These are phyloP conservation scores for Ogataea trehalophila DNA, from an alignment of 805 yeast species.

Conservation along the genomic window DNA sequence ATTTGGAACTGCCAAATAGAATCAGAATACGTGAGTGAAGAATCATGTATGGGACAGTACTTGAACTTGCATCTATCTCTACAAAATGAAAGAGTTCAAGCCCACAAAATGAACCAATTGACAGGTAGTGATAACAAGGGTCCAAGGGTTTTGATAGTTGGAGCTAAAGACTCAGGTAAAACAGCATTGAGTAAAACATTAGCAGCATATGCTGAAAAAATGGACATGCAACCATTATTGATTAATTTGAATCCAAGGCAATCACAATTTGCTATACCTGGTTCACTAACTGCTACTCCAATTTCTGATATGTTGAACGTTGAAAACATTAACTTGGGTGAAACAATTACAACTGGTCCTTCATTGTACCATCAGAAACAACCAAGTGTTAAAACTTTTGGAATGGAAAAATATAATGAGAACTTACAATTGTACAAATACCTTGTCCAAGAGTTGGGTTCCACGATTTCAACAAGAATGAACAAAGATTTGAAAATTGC, in stretches of 20 bases:
- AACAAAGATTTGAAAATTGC: slow-evolving; percentile 42
- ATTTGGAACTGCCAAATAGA: slow-evolving; percentile 40
- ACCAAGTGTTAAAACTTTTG: slow-evolving; percentile 80
- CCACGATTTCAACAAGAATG: slow-evolving; percentile 38
- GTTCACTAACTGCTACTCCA: slow-evolving; percentile 79
- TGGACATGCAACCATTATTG: slow-evolving; percentile 60
- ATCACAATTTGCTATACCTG: slow-evolving; percentile 57
- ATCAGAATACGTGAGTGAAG: slow-evolving; percentile 65
- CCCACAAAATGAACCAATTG: slow-evolving; percentile 17
- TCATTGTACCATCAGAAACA: slow-evolving; percentile 79
- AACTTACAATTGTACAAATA: slow-evolving; percentile 54
- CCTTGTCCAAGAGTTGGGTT: slow-evolving; percentile 38
- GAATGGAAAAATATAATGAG: slow-evolving; percentile 54
- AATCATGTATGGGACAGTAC: slow-evolving; percentile 58
- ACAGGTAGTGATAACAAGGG: slow-evolving; percentile 4
- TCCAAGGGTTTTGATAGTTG: slow-evolving; percentile 68
- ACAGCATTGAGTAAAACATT: slow-evolving; percentile 67
- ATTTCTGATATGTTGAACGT: slow-evolving; percentile 76
- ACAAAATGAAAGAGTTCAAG: slow-evolving; percentile 45
- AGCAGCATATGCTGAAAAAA: slow-evolving; percentile 70
- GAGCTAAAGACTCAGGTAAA: slow-evolving; percentile 73
- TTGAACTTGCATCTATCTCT: slow-evolving; percentile 72
- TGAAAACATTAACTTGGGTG: slow-evolving; percentile 69
- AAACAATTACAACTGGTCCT: slow-evolving; percentile 70
- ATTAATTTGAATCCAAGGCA: slow-evolving; percentile 76